Conservation (phyloP, 805 yeast species). For the Candida wancherniae region DNA sequence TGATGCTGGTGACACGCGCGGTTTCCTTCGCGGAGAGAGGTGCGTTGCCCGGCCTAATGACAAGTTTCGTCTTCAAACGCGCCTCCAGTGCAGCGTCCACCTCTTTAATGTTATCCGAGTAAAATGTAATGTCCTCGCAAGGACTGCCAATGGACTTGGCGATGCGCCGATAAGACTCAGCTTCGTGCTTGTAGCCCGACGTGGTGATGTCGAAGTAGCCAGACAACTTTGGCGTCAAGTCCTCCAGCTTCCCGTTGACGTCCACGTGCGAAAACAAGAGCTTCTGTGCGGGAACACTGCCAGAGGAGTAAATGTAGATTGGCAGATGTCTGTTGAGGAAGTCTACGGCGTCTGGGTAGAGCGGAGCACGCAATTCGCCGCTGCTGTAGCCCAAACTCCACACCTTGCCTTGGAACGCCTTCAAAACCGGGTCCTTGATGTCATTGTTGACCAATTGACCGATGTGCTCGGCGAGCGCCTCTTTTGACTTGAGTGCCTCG, state of each 20-base stretch:
- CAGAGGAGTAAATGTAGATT: slow-evolving; percentile 81
- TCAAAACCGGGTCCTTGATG: slow-evolving; percentile 71
- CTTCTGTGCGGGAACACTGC: slow-evolving; percentile 83
- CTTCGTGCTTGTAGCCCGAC: slow-evolving; percentile 65
- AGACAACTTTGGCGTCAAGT: slow-evolving; percentile 48
- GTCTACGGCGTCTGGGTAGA: slow-evolving; percentile 66
- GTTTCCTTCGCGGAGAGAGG: slow-evolving; percentile 38
- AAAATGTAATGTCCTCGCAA: slow-evolving; percentile 46
- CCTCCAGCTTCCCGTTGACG: slow-evolving; percentile 30
- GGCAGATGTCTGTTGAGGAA: slow-evolving; percentile 38
- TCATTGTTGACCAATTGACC: slow-evolving; percentile 56
- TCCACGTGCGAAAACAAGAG: slow-evolving; percentile 65
- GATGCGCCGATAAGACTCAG: slow-evolving; percentile 56
- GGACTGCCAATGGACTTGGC: slow-evolving; percentile 34
- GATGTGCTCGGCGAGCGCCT: slow-evolving; percentile 44
- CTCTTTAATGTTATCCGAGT: slow-evolving; percentile 78
- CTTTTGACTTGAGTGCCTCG: slow-evolving; percentile 21
- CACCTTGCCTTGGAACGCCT: slow-evolving; percentile 74
- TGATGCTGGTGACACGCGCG: slow-evolving; percentile 4
- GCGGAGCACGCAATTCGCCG: slow-evolving; percentile 75
- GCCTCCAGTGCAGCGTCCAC: slow-evolving; percentile 68
- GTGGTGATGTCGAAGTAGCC: slow-evolving; percentile 86
- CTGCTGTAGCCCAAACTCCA: slow-evolving; percentile 77
- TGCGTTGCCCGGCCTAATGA: slow-evolving; percentile 72
- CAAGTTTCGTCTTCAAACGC: slow-evolving; percentile 56